Conservation (phyloP, 106 monocot genomes). For the Allium cepa region DNA sequence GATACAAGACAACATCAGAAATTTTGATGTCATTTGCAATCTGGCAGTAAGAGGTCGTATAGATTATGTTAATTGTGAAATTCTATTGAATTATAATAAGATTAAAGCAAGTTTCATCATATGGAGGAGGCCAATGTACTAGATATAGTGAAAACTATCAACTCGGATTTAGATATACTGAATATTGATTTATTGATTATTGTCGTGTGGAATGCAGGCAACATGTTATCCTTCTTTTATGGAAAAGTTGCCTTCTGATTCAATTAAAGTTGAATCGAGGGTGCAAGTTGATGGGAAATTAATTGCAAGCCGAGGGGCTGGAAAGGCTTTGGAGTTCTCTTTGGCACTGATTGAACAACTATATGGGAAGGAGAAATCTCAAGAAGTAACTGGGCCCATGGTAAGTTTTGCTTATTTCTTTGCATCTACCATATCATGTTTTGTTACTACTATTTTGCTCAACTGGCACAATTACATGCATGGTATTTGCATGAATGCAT, state of each 20-base stretch:
- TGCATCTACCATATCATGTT: too few relatives aligned
- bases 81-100: too few relatives aligned
- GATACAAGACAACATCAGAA: too few relatives aligned
- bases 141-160: background rate
- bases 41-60: too few relatives aligned
- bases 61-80: too few relatives aligned
- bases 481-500: too few relatives aligned
- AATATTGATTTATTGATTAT: background rate
- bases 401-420: conserved; percentile 15
- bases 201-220: conserved; percentile 27
- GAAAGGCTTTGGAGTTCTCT: conserved; percentile 71
- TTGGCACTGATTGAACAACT: conserved; percentile 66
- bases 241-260: conserved; percentile 65
- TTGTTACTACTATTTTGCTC: too few relatives aligned
- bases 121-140: too few relatives aligned
- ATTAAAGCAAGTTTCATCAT: too few relatives aligned
- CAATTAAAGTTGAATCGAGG: conserved; percentile 48
- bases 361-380: conserved; percentile 74
- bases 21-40: too few relatives aligned
- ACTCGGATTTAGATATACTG: background rate
- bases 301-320: conserved; percentile 72
- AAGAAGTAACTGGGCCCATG: conserved; percentile 66
- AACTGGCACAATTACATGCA: too few relatives aligned
- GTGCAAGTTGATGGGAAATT: conserved; percentile 58
- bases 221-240: conserved; percentile 79